Base-by-base conservation (phyloP, 176 grass and related monocot genomes). In the Triticum turgidum region DNA sequence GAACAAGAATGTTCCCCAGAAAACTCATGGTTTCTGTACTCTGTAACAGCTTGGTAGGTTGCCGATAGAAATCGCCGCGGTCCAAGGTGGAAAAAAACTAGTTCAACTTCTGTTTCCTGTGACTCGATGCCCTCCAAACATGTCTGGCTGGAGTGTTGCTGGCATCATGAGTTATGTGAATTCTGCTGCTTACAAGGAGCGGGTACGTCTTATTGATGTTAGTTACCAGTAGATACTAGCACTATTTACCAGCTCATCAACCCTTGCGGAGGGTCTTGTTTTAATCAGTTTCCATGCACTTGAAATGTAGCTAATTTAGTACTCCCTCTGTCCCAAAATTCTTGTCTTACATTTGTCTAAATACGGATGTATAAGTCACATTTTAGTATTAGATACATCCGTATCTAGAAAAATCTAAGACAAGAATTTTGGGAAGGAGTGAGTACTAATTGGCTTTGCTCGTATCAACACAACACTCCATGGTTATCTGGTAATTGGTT, bases 21-120 rank as follows among this genome's bases (percentile, higher is more conserved):
- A 62, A 44, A 44, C 14, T 44, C 35, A 63, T 74, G 58, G 7
- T 29, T 47, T 49, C 1, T 65, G 2, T 17, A 20, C 18, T 30
- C 20, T 75, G 25, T 75, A 64, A 75, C 71, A 84, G 82, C 71
- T 84, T 84, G 39, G 42, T 45, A 84, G 82, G 68, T 74, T 84
- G 42, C 69, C 82, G 2, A 42, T 74, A 73, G 82, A 84, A 84
- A 11, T 84, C 29, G 82, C 82, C 20, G 82, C 69, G 27, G 20
- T 74, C n/a, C 69, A 84, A 1, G 69, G 33, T 12, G 82, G 62
- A 8, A 56, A 18, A 37, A 24, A 45, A 62, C 69, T 45, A 0
- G 10, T 25, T n/a, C 9, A 74, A 21, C 8, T 74, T 84, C 11
- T 76, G 11, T 74, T 84, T 21, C 69, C 35, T 13, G 22, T 74